Conservation (phyloP, 306 rosid genomes). For the Biancaea sappan region DNA sequence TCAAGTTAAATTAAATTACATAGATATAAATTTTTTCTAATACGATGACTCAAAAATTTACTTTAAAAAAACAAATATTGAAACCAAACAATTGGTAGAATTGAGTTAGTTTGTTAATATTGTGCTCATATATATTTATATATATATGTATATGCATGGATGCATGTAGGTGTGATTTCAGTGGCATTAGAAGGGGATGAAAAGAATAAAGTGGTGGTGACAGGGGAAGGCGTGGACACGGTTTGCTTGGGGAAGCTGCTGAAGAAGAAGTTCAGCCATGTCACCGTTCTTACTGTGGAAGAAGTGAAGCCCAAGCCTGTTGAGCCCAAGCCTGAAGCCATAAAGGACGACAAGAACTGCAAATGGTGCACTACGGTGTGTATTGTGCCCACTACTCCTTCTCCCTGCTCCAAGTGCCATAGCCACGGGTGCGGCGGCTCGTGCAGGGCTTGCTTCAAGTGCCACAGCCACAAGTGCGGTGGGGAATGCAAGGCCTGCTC, state of each 20-base stretch:
- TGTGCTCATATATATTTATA: too few species aligned
- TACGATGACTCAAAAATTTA: too few species aligned
- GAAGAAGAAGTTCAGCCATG: slow-evolving; percentile 36
- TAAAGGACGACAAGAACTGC: too few species aligned
- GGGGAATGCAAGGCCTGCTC: background rate
- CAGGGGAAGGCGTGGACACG: background rate
- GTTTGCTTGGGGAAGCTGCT: slow-evolving; percentile 24
- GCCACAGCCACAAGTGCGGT: background rate
- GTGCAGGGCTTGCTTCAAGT: slow-evolving; percentile 1
- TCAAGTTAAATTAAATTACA: too few species aligned
- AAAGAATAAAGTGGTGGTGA: background rate
- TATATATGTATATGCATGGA: background rate
- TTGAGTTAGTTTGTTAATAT: too few species aligned
- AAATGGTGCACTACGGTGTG: background rate
- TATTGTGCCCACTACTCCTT: background rate
- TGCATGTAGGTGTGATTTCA: slow-evolving; percentile 9
- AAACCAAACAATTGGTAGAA: too few species aligned
- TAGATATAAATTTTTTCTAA: too few species aligned
- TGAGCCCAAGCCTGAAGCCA: too few species aligned
- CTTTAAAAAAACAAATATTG: too few species aligned
- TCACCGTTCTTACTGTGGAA: slow-evolving; percentile 31
- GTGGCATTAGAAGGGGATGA: slow-evolving; percentile 10
- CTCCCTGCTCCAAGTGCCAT: background rate
- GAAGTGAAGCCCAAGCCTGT: slow-evolving; percentile 22
- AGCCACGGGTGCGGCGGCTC: background rate